Conservation (phyloP, 2,329 filamentous ascomycete species). For the Fusarium heterosporum region DNA sequence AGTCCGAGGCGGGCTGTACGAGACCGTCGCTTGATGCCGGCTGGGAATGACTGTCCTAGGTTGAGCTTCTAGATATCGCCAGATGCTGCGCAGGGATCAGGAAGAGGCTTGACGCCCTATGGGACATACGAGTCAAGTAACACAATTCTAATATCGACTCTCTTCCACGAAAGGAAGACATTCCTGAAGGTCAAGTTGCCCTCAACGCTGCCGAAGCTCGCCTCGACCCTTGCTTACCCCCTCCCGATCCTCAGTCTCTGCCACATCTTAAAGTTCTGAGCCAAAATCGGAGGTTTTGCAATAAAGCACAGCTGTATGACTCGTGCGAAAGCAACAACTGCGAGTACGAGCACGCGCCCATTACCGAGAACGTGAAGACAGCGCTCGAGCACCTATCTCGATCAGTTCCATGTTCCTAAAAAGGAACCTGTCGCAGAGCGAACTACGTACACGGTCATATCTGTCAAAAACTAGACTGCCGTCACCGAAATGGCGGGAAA, state of each 20-base stretch:
- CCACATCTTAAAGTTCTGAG: constrained; percentile 33
- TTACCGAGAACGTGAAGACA: constrained; percentile 32
- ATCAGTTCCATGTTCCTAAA: constrained; percentile 33
- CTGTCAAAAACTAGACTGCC: constrained; percentile 39
- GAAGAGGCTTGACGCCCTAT: too few relatives aligned
- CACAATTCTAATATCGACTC: constrained; percentile 25
- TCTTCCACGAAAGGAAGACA: constrained; percentile 28
- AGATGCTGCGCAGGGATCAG: too few relatives aligned
- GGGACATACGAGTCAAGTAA: too few relatives aligned
- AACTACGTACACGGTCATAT: constrained; percentile 41
- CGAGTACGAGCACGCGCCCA: constrained; percentile 35
- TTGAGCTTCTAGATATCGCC: too few relatives aligned
- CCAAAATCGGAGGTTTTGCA: constrained; percentile 34
- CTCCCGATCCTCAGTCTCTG: constrained; percentile 12
- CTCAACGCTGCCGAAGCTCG: constrained; percentile 35
- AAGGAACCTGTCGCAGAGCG: constrained; percentile 25
- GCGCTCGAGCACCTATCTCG: constrained; percentile 31
- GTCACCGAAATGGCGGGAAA: constrained; percentile 29
- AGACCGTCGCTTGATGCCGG: too few relatives aligned
- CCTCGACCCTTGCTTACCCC: constrained; percentile 31
- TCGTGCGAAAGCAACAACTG: constrained; percentile 33
- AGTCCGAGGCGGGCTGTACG: too few relatives aligned
- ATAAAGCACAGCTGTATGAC: constrained; percentile 34
- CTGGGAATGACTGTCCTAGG: too few relatives aligned
- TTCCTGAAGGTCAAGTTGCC: constrained; percentile 27